Conservation (phyloP, 208 protist genomes). For the Leptomonas pyrrhocoris region DNA sequence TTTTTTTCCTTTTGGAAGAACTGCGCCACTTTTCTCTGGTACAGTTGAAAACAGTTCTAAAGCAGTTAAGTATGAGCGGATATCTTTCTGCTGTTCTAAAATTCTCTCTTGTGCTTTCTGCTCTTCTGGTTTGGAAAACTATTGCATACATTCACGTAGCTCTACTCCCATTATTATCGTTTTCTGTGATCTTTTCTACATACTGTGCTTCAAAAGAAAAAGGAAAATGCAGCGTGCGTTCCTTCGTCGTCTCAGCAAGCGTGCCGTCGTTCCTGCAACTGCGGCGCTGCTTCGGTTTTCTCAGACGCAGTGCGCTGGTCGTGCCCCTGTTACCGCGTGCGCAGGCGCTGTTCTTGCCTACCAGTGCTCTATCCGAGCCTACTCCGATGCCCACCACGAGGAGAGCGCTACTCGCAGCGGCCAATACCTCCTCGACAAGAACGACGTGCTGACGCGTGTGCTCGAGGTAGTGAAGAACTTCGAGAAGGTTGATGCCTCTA, state of each 20-base stretch:
- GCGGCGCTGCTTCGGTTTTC: conserved; percentile 23
- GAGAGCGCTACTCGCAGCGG: conserved; percentile 67
- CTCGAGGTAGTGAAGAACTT: conserved; percentile 96
- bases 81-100: too few relatives aligned
- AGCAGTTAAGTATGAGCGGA: too few relatives aligned
- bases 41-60: too few relatives aligned
- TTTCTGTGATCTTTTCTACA: not conserved
- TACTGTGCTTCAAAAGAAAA: conserved; percentile 1
- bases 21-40: not conserved
- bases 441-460: conserved; percentile 95
- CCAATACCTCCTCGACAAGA: conserved; percentile 91
- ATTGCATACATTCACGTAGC: not conserved
- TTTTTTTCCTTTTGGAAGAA: conserved; percentile 3
- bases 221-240: conserved; percentile 36
- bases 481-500: conserved; percentile 94
- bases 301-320: not conserved
- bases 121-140: too few relatives aligned
- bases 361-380: conserved; percentile 50
- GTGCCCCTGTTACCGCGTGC: conserved; percentile 2
- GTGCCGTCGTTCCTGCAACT: conserved; percentile 15
- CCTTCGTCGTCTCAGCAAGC: conserved; percentile 17
- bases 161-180: not conserved
- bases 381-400: conserved; percentile 66
- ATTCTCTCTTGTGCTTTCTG: not conserved
- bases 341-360: conserved; percentile 2